Evolutionary conservation across 768 basidiomycete genomes (phyloP).

Genomic region (Lentinula raphanica): DNA sequence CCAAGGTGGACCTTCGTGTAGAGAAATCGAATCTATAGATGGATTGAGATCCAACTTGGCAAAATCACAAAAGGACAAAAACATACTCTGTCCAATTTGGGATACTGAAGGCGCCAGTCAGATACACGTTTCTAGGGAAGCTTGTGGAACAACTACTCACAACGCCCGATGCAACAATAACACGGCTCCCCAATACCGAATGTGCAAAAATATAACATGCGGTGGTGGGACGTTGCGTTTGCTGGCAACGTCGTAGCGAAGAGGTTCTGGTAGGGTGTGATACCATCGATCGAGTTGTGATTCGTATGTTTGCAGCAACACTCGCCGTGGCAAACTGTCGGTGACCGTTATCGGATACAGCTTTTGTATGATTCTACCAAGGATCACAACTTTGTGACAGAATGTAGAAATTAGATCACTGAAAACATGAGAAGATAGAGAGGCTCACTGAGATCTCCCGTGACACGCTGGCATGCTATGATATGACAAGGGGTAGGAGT

Average conservation of each 20-base stretch:
- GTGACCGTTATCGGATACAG: slow-evolving; percentile 64
- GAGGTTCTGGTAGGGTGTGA: slow-evolving; percentile 56
- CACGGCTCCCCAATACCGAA: slow-evolving; percentile 73
- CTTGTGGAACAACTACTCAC: slow-evolving; percentile 42
- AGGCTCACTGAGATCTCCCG: slow-evolving; percentile 53
- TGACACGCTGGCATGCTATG: slow-evolving; percentile 52
- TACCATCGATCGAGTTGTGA: slow-evolving; percentile 70
- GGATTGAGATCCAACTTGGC: not conserved
- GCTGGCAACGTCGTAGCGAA: slow-evolving; percentile 55
- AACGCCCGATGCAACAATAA: slow-evolving; percentile 74
- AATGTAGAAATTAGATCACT: not conserved
- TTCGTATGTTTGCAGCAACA: slow-evolving; percentile 52
- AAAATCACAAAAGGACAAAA: not conserved
- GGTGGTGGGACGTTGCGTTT: slow-evolving; percentile 53
- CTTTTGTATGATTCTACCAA: slow-evolving; percentile 59
- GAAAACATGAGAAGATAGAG: slow-evolving; percentile 4
- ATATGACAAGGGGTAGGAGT: slow-evolving; percentile 40
- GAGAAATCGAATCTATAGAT: slow-evolving; percentile 36
- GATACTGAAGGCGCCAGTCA: slow-evolving; percentile 40
- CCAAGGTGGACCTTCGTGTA: slow-evolving; percentile 42
- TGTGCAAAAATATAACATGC: slow-evolving; percentile 61
- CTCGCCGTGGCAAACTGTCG: slow-evolving; percentile 41
- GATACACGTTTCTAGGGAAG: not conserved
- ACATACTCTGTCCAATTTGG: slow-evolving; percentile 67
- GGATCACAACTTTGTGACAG: slow-evolving; percentile 47